Evolutionary conservation across 306 rosid genomes (phyloP).

Genomic region (Rosa chinensis): DNA sequence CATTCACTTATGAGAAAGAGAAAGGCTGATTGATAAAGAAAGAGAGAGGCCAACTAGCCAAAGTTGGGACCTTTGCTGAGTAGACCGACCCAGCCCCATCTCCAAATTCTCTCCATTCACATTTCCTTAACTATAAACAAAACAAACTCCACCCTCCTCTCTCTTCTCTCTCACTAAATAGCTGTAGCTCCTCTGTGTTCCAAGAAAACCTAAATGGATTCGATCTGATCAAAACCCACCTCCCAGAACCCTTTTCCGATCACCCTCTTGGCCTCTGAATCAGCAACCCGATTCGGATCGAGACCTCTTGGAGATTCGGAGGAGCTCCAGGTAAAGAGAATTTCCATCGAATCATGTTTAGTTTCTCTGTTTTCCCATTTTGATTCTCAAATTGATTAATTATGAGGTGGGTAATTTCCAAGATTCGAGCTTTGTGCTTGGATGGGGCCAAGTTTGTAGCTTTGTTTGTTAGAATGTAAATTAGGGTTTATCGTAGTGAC

Average conservation of each 20-base stretch:
- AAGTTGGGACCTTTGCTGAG: conserved; percentile 18
- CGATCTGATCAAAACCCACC: conserved; percentile 26
- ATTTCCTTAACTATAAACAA: background rate
- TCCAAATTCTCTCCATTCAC: conserved; percentile 5
- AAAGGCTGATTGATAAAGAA: background rate
- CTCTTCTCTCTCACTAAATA: background rate
- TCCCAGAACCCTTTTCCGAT: conserved; percentile 1
- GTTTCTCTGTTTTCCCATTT: background rate
- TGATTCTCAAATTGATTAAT: background rate
- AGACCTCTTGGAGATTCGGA: conserved; percentile 8
- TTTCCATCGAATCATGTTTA: background rate
- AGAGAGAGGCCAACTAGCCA: background rate
- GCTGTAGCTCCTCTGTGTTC: background rate
- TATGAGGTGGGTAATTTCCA: background rate
- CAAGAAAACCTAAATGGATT: background rate
- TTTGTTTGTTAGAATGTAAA: conserved; percentile 6
- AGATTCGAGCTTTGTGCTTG: background rate
- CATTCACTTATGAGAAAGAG: background rate
- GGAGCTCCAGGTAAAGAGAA: conserved; percentile 29
- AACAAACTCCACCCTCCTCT: conserved; percentile 7
- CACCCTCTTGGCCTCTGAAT: background rate
- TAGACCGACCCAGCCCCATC: conserved; percentile 28
- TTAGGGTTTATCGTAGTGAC: background rate
- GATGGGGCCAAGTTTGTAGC: background rate
- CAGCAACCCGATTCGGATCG: conserved; percentile 16